Conservation (phyloP, 192 early-diverging fungal species). For the Gaertneriomyces semiglobifer region DNA sequence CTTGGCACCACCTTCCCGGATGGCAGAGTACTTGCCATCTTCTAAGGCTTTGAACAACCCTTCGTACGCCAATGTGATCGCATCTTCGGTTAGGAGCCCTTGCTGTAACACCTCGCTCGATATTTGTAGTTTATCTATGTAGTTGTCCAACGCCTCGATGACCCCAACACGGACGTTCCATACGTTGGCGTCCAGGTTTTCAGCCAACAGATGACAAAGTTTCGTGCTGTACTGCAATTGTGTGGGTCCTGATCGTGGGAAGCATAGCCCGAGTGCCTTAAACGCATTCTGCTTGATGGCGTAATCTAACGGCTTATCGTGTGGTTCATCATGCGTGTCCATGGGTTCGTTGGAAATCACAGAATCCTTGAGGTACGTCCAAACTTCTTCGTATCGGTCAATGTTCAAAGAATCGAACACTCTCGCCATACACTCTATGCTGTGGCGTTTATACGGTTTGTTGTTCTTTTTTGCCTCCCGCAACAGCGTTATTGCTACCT, state of each 20-base stretch:
- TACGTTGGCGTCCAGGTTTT: conserved; percentile 59
- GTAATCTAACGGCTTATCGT: conserved; percentile 55
- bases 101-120: background rate
- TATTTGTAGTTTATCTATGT: conserved; percentile 42
- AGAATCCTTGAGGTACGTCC: conserved; percentile 48
- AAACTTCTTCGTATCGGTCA: conserved; percentile 55
- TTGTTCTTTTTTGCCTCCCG: conserved; percentile 77
- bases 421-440: conserved; percentile 59
- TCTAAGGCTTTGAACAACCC: conserved; percentile 9
- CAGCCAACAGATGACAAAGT: conserved; percentile 46
- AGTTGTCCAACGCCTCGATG: conserved; percentile 60
- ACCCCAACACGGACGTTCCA: conserved; percentile 82
- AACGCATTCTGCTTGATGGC: conserved; percentile 67
- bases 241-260: conserved; percentile 30
- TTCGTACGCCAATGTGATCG: background rate
- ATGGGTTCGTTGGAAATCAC: conserved; percentile 42
- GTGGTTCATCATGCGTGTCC: conserved; percentile 50
- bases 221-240: conserved; percentile 37
- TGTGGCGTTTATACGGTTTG: conserved; percentile 62
- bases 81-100: background rate
- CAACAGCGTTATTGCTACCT: conserved; percentile 45
- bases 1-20: conserved; percentile 31
- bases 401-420: conserved; percentile 59
- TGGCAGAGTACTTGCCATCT: conserved; percentile 37
- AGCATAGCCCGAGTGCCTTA: conserved; percentile 62